Evolutionary conservation across 2,329 filamentous ascomycete species (phyloP).

Genomic region (Lizonia empirigonia): DNA sequence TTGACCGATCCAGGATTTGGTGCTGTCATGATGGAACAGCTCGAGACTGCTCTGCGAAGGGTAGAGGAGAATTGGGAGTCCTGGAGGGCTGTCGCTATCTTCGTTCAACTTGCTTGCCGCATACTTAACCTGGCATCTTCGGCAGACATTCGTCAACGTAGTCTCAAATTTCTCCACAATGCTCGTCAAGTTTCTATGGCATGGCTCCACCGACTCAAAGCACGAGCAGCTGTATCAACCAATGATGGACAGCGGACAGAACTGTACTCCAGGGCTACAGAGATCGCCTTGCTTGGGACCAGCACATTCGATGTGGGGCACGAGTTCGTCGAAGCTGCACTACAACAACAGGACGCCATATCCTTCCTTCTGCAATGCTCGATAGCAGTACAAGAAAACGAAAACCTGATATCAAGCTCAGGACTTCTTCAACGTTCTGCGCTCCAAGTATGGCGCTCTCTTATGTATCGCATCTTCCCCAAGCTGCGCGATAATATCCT

Average conservation of each 20-base stretch:
- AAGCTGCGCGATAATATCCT: slow-evolving; percentile 12
- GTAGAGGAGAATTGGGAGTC: slow-evolving; percentile 46
- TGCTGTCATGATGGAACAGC: slow-evolving; percentile 18
- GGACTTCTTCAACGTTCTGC: slow-evolving; percentile 8
- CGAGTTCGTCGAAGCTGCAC: slow-evolving; percentile 30
- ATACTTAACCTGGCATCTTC: slow-evolving; percentile 50
- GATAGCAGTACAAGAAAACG: slow-evolving; percentile 29
- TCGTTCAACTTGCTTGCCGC: slow-evolving; percentile 52
- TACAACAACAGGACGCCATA: slow-evolving; percentile 28
- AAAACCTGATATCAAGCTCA: not conserved
- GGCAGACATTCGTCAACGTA: slow-evolving; percentile 22
- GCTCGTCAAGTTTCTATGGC: slow-evolving; percentile 45
- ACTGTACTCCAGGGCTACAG: slow-evolving; percentile 44
- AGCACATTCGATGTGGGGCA: slow-evolving; percentile 55
- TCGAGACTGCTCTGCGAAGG: slow-evolving; percentile 19
- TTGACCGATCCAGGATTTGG: slow-evolving; percentile 46
- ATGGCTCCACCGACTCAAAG: slow-evolving; percentile 50
- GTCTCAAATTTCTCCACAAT: slow-evolving; percentile 40
- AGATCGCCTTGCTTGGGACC: slow-evolving; percentile 52
- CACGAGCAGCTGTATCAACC: slow-evolving; percentile 26
- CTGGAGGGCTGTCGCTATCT: slow-evolving; percentile 47
- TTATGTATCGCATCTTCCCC: slow-evolving; percentile 25
- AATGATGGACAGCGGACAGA: slow-evolving; percentile 36
- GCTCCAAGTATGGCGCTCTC: slow-evolving; percentile 23
- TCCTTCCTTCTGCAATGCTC: slow-evolving; percentile 29